Evolutionary conservation across 805 yeast species (phyloP), one percentile per base, ranked within the genome.

Genomic region (Schizosaccharomyces cryophilus): DNA sequence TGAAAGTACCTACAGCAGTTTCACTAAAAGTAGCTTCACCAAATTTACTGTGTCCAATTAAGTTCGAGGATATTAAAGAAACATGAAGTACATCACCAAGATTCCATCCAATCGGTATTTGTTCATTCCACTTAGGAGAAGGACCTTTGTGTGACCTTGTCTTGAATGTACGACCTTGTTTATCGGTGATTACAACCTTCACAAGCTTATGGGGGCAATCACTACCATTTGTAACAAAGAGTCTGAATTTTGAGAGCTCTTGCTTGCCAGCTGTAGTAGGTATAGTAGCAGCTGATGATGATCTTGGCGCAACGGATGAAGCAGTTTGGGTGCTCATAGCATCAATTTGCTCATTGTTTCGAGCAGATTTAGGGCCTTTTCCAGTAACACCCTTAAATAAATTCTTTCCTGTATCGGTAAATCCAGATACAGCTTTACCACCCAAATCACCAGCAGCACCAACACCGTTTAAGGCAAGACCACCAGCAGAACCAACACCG

Each of bases 401-500:
- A 51, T 29, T 21, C n/a, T 29, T 51, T 24, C 56, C 56, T 19
- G 35, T 17, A 51, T 45, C 19, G 48, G 47, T 6, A 35, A 35
- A 38, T 9, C 60, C 60, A 26, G 69, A 65, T 15, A 66, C 66
- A 54, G 62, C 65, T 42, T 55, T 60, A 31, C 64, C 79, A 51
- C 74, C 77, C 59, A 45, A 7, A n/a, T 78, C 79, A 11, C 75
- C 71, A 60, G 75, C 76, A 19, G 73, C 61, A 24, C 82, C 84
- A 55, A 77, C 74, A 17, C 79, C 79, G 61, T 75, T 70, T 9
- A 75, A 75, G 63, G 79, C 73, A 48, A 73, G n/a, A 24, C 58
- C 58, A 11, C n/a, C 40, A 60, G 75, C 76, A 19, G 73, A 60
- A 26, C 82, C 84, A 55, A 77, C 74, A n/a, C 79, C 79, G 61